Evolutionary conservation across 2,329 filamentous ascomycete species (phyloP), one percentile per base, ranked within the genome.

Genomic region (Cryoendolithus antarcticus): DNA sequence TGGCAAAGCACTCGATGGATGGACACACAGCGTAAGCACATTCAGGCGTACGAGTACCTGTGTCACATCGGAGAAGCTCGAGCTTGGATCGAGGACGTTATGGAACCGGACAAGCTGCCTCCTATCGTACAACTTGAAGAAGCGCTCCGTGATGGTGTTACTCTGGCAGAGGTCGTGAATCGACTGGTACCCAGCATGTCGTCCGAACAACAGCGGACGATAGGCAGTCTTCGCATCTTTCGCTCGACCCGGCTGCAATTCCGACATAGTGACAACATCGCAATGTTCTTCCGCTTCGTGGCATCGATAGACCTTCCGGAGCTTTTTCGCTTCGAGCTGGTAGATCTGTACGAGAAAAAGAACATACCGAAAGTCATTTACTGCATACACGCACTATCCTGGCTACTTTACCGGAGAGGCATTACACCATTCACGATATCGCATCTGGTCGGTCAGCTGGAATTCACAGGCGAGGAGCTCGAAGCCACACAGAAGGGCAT

Each of bases 351-450:
- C 66, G 93, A 98, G 63, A 98, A 96, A 70, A 98, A 98, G 65
- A 98, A 98, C 54, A 93, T 96, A 1, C 91, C 91, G 3, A 98
- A 96, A 61, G 93, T 96, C 57, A 98, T 98, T 45, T 93, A 98
- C 65, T 98, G 91, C 58, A 91, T 98, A 38, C 91, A 98, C 55
- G 91, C 91, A 0, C 69, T 98, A 11, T 96, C 89, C 58, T 98
- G 89, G 86, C 71, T 98, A n/a, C 70, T 98, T 8, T 95, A 85
- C 62, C 81, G 91, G 35, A 91, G 95, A 59, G 89, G 91, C 1
- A 86, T 96, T 46, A 82, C 96, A 30, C 82, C 88, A 55, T 96
- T 98, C 61, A 80, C 88, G 6, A 98, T 98, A 54, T 91, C 89
- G 10, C 98, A 98, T 54, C 70, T 98, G 32, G 86, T 98, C 40